Evolutionary conservation across 2,329 filamentous ascomycete genomes (phyloP).

Genomic region (Pseudogymnoascus destructans): DNA sequence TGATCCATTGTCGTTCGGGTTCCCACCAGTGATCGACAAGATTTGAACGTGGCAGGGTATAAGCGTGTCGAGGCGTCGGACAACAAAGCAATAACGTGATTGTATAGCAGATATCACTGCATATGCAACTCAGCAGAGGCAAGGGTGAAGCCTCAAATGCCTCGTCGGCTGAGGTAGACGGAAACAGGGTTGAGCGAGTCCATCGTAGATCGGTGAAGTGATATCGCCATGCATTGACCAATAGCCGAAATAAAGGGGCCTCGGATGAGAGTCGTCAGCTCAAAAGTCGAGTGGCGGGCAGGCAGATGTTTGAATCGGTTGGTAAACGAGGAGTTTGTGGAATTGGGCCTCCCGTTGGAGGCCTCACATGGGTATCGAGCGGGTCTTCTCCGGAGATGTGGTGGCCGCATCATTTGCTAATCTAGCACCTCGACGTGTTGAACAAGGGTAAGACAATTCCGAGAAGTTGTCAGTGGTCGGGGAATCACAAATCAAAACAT

Average conservation of each 20-base stretch:
- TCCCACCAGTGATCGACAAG: slow-evolving; percentile 2
- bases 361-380: slow-evolving; percentile 3
- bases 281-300: neutral
- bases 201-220: slow-evolving; percentile 1
- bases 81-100: slow-evolving; percentile 9
- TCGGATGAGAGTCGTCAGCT: neutral
- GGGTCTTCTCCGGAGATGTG: neutral
- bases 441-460: slow-evolving; percentile 4
- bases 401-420: slow-evolving; percentile 1
- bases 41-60: slow-evolving; percentile 2
- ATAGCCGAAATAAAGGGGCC: slow-evolving; percentile 2
- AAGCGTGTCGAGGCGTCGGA: slow-evolving; percentile 8
- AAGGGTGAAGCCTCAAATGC: neutral
- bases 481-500: neutral
- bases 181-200: neutral
- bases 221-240: slow-evolving; percentile 4
- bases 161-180: neutral
- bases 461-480: slow-evolving; percentile 2
- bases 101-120: slow-evolving; percentile 3
- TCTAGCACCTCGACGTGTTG: neutral
- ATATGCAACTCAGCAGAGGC: slow-evolving; percentile 6
- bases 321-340: neutral
- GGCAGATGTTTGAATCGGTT: slow-evolving; percentile 2
- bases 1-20: neutral
- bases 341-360: slow-evolving; percentile 2